Conservation (phyloP, 1,284 basidiomycete species). For the Stereum hirsutum region DNA sequence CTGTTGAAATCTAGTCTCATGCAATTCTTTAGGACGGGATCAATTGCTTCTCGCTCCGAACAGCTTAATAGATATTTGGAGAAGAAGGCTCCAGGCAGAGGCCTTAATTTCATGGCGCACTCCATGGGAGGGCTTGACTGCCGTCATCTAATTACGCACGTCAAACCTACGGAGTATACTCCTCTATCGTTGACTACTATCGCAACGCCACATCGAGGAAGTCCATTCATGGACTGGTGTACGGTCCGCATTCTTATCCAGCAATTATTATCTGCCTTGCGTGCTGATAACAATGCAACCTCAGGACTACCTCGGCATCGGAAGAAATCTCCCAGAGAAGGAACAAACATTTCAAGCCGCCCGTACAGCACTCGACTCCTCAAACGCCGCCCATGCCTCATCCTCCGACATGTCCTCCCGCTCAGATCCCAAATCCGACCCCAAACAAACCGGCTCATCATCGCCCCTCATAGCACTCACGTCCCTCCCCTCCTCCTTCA, state of each 20-base stretch:
- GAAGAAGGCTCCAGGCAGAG: slow-evolving; percentile 57
- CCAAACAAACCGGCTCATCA: slow-evolving; percentile 8
- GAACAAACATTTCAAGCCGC: slow-evolving; percentile 13
- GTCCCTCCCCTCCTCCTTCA: slow-evolving; percentile 72
- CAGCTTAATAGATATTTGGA: slow-evolving; percentile 72
- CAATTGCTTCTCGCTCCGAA: slow-evolving; percentile 78
- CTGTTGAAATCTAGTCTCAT: not conserved
- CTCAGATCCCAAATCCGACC: not conserved
- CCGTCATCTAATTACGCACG: slow-evolving; percentile 82
- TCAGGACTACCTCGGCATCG: slow-evolving; percentile 82
- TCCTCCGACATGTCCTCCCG: not conserved
- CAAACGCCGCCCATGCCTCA: not conserved
- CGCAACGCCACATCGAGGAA: slow-evolving; percentile 91
- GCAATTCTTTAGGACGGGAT: slow-evolving; percentile 66
- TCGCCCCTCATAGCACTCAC: slow-evolving; percentile 27
- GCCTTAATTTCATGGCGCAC: slow-evolving; percentile 91
- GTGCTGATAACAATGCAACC: not conserved
- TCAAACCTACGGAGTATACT: slow-evolving; percentile 76
- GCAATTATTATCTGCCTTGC: slow-evolving; percentile 20
- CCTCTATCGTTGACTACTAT: slow-evolving; percentile 88
- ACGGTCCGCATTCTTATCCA: too few species aligned
- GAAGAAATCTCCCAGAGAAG: slow-evolving; percentile 39
- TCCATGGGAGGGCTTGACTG: slow-evolving; percentile 98
- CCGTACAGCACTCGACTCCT: not conserved
- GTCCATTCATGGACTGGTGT: slow-evolving; percentile 99